Conservation (phyloP, 2,329 filamentous ascomycete genomes). For the Graphiopsis chlorocephala region DNA sequence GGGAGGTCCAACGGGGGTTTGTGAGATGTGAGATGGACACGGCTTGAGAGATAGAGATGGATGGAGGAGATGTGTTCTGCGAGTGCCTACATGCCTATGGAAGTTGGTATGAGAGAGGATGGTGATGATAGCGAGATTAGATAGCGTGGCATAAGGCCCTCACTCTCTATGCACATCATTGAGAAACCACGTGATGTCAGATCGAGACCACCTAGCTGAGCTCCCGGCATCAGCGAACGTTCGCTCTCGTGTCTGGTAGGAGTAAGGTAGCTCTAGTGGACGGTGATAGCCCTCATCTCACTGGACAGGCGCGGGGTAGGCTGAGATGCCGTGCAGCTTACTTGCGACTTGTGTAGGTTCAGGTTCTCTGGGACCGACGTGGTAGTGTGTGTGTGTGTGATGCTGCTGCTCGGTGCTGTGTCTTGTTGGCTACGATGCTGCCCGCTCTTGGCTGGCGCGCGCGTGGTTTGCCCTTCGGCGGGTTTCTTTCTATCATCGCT, state of each 20-base stretch:
- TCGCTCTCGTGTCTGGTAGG: not conserved
- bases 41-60: not conserved
- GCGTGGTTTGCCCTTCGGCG: not conserved
- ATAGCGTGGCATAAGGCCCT: not conserved
- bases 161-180: not conserved
- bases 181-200: not conserved
- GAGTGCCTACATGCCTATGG: not conserved
- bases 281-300: not conserved
- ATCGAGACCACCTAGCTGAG: not conserved
- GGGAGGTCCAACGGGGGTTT: not conserved
- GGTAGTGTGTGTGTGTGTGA: not conserved
- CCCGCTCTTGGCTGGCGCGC: conserved; percentile 1
- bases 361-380: not conserved
- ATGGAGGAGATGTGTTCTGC: not conserved
- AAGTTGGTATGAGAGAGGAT: not conserved
- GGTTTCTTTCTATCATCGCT: not conserved
- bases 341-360: not conserved
- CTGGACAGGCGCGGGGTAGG: conserved; percentile 11
- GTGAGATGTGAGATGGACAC: not conserved
- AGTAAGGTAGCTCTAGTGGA: conserved; percentile 1
- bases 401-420: not conserved
- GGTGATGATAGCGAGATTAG: not conserved
- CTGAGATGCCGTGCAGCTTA: conserved; percentile 3
- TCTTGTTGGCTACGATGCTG: not conserved
- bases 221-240: not conserved